Conservation (phyloP, 148 eudicot species). For the Suaeda aralocaspica region DNA sequence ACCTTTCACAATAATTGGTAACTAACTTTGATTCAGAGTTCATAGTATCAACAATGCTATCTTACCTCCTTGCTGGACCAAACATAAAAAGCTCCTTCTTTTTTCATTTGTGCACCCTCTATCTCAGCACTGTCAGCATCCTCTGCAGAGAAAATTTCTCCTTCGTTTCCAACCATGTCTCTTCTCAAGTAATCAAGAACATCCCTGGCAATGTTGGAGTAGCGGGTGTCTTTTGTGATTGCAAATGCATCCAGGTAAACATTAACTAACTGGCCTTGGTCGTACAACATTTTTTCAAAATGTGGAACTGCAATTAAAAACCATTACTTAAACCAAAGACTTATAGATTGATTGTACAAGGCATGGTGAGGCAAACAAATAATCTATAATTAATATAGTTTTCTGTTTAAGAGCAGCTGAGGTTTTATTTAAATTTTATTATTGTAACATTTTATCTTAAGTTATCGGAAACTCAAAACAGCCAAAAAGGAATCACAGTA, state of each 20-base stretch:
- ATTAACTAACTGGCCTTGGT: conserved; percentile 87
- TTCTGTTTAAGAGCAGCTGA: not conserved
- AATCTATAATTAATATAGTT: not conserved
- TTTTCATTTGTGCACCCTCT: conserved; percentile 57
- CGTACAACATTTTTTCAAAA: conserved; percentile 98
- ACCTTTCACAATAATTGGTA: not conserved
- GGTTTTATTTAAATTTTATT: not conserved
- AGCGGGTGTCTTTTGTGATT: conserved; percentile 56
- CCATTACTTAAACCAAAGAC: not conserved
- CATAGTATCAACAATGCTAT: conserved; percentile 5
- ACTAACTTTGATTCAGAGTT: not conserved
- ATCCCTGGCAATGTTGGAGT: conserved; percentile 64
- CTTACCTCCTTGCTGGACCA: conserved; percentile 78
- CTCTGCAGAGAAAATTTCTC: conserved; percentile 93
- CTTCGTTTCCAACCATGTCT: conserved; percentile 84
- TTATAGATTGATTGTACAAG: not conserved
- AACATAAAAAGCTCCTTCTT: conserved; percentile 88
- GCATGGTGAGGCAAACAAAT: not conserved
- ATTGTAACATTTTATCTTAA: not conserved
- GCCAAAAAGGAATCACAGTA: not conserved
- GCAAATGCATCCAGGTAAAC: conserved; percentile 76
- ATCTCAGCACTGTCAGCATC: conserved; percentile 95
- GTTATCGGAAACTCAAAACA: not conserved
- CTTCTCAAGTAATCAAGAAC: conserved; percentile 87
- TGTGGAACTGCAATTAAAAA: conserved; percentile 71